Percentiles rank a stretch among this genome's conserved stretches.
Conservation (phyloP, 2,329 filamentous ascomycete species). For the Fusarium pseudonygamai region DNA sequence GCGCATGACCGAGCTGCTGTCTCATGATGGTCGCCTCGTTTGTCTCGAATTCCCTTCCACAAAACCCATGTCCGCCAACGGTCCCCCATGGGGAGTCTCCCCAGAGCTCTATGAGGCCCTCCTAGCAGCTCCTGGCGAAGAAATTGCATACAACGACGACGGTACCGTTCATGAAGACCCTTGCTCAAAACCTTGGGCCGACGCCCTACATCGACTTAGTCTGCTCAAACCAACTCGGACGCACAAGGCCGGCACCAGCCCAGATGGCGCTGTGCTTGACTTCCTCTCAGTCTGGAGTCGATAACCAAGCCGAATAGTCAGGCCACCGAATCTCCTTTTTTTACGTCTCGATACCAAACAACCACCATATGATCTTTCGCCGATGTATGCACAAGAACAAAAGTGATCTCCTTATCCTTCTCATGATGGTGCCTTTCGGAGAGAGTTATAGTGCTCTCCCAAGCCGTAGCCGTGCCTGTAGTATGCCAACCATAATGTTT, state of each 20-base stretch:
- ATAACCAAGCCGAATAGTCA: slow-evolving; percentile 33
- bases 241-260: slow-evolving; percentile 56
- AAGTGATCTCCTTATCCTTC: slow-evolving; percentile 29
- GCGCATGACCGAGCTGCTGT: slow-evolving; percentile 61
- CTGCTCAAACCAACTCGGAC: slow-evolving; percentile 62
- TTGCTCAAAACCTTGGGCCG: slow-evolving; percentile 51
- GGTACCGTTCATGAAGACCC: slow-evolving; percentile 54
- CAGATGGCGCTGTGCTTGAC: slow-evolving; percentile 59
- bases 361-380: slow-evolving; percentile 35
- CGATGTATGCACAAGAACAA: slow-evolving; percentile 34
- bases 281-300: slow-evolving; percentile 64
- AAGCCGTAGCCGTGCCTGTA: slow-evolving; percentile 94
- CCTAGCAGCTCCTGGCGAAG: slow-evolving; percentile 73
- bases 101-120: slow-evolving; percentile 77
- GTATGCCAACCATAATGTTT: slow-evolving; percentile 85
- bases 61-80: slow-evolving; percentile 71
- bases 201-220: slow-evolving; percentile 55
- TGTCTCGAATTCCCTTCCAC: slow-evolving; percentile 82
- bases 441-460: slow-evolving; percentile 96
- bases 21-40: slow-evolving; percentile 60
- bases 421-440: slow-evolving; percentile 60
- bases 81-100: slow-evolving; percentile 78
- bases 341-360: slow-evolving; percentile 39
- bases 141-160: slow-evolving; percentile 65
- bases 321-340: slow-evolving; percentile 15